Evolutionary conservation across 495 filamentous ascomycete species (phyloP), one percentile per base, ranked within the genome.

Genomic region (Barbatosphaeria neglecta): DNA sequence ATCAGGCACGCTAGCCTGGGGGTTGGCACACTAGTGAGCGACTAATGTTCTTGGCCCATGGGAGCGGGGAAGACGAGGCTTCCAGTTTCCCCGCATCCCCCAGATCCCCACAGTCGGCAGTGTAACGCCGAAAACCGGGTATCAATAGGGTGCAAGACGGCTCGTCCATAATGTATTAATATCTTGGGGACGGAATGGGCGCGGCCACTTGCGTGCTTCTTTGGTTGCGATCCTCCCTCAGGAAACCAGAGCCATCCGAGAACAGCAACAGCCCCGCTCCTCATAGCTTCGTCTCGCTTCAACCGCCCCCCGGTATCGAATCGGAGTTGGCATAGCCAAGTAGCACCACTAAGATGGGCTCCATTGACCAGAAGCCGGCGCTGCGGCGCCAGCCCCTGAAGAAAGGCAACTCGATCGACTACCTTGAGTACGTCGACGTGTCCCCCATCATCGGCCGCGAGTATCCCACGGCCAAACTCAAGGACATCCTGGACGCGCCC

Each of bases 371-470:
- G 1, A 47, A 37, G 10, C n/a, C n/a, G n/a, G 52, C 52, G 45
- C 52, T 63, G 17, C 49, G 41, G 11, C 49, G 48, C 20, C 50
- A 58, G 46, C 60, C 60, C 13, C 37, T 63, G 33, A 63, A 58
- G 23, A 53, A 33, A 22, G 39, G 39, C 39, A 24, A 41, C 20
- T 41, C 39, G 19, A 35, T 86, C 0, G 76, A 86, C 24, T 41
- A 60, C 28, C 79, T 73, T 45, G 66, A 82, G 38, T 73, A 67
- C 3, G 78, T 83, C 41, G 82, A 86, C 31, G 70, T 82, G 2
- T 86, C 82, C 1, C 81, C 83, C 5, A 61, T 80, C 44, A 84
- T 87, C 50, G 83, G 84, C 16, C 68, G 72, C 0, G 83, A 87
- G 53, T 88, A 76, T 51, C 70, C 71, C 16, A 69, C 69, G 17